A percentile compares a stretch with the other conserved stretches of the same genome.
These are phyloP conservation scores for Coprinopsis sp. DNA, from an alignment of 768 basidiomycete genomes.

Conservation along the genomic window DNA sequence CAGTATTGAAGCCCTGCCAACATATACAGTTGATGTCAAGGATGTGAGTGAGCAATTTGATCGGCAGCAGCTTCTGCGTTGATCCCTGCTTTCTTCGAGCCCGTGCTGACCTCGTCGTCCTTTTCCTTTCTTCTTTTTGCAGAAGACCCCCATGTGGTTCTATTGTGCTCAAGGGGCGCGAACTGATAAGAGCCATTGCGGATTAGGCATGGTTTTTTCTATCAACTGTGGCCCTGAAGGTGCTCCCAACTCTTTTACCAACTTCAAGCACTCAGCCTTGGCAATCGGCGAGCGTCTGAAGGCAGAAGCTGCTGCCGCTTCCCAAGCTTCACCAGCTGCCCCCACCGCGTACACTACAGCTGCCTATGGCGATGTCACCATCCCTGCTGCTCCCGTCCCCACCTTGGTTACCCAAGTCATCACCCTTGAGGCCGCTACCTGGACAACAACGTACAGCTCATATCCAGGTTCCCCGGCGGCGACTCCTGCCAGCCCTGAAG, in stretches of 20 bases:
- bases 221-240: slow-evolving; percentile 58
- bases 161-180: slow-evolving; percentile 51
- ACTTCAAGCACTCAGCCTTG: slow-evolving; percentile 55
- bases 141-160: slow-evolving; percentile 58
- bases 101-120: not conserved
- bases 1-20: slow-evolving; percentile 44
- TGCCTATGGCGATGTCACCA: slow-evolving; percentile 46
- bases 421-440: slow-evolving; percentile 37
- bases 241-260: slow-evolving; percentile 52
- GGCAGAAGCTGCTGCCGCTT: slow-evolving; percentile 34
- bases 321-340: slow-evolving; percentile 34
- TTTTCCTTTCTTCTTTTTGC: not conserved
- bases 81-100: not conserved
- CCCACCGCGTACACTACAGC: slow-evolving; percentile 32
- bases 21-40: slow-evolving; percentile 47
- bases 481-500: slow-evolving; percentile 44
- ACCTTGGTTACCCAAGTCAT: slow-evolving; percentile 44
- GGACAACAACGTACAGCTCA: slow-evolving; percentile 57
- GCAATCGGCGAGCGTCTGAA: slow-evolving; percentile 33
- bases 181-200: slow-evolving; percentile 53
- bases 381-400: slow-evolving; percentile 44
- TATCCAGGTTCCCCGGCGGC: slow-evolving; percentile 51
- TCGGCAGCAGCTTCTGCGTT: no score
- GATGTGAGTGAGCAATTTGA: slow-evolving; percentile 37
- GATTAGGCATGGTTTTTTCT: slow-evolving; percentile 62